phyloP scores from a whole-genome alignment of 2,329 filamentous ascomycete species.

The Pyrenophora teres region DNA sequence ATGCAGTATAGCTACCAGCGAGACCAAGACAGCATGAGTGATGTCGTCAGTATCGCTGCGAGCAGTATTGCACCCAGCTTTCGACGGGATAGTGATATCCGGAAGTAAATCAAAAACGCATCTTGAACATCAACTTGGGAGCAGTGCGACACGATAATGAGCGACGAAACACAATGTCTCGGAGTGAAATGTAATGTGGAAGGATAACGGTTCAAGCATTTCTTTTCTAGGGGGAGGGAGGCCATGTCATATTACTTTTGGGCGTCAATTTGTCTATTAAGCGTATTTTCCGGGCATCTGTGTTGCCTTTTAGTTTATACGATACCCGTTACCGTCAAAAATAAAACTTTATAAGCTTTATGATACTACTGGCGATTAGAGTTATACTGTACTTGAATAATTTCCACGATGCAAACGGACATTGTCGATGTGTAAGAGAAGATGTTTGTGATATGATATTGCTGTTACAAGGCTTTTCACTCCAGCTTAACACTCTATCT shows the following conservation, averaged over 20 bases:
- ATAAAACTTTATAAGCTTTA: no score
- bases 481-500: no score
- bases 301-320: no score
- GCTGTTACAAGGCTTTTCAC: no score
- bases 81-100: slow-evolving; percentile 12
- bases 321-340: no score
- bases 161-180: neutral
- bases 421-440: no score
- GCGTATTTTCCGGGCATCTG: neutral
- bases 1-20: slow-evolving; percentile 28
- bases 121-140: neutral
- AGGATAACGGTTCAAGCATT: neutral
- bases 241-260: slow-evolving; percentile 2
- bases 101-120: slow-evolving; percentile 2
- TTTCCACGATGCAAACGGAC: no score
- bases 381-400: no score
- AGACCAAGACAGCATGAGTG: slow-evolving; percentile 28
- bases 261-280: neutral
- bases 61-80: slow-evolving; percentile 14
- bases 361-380: no score
- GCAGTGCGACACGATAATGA: neutral
- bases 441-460: no score
- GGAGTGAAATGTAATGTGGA: slow-evolving; percentile 2
- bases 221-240: neutral
- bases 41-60: slow-evolving; percentile 16